Evolutionary conservation across 2,329 filamentous ascomycete genomes (phyloP).

Genomic region (Cryphonectria naterciae): DNA sequence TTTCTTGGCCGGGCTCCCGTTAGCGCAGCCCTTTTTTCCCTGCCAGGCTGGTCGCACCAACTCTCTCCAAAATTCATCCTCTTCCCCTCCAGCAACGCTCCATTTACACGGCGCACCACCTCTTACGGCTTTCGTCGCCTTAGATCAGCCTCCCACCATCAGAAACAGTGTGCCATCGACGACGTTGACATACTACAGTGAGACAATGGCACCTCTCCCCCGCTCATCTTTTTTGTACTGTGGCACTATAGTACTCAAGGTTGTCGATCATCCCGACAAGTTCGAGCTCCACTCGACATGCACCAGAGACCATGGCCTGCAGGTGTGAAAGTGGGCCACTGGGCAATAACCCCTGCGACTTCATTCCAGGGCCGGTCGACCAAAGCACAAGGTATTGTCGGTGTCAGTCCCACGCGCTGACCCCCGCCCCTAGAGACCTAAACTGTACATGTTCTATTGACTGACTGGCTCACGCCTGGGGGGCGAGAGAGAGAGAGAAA

Average conservation of each 20-base stretch:
- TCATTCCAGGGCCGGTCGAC: neutral
- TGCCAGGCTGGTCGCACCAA: neutral
- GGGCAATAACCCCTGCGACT: neutral
- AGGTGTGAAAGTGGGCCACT: neutral
- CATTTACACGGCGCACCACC: neutral
- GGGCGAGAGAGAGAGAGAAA: neutral
- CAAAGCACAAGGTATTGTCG: neutral
- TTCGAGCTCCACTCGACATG: neutral
- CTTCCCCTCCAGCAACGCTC: neutral
- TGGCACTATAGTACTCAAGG: neutral
- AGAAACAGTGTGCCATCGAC: neutral
- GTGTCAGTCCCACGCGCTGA: neutral
- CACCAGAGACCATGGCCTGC: conserved; percentile 6
- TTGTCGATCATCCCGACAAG: neutral
- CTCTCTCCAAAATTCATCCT: neutral
- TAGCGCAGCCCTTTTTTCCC: neutral
- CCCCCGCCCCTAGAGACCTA: neutral
- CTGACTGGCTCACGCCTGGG: neutral
- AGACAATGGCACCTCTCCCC: neutral
- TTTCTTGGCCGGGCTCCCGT: neutral
- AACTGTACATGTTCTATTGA: neutral
- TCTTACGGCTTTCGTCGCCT: neutral
- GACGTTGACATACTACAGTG: neutral
- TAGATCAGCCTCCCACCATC: neutral
- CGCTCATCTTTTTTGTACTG: neutral